Evolutionary conservation across 352 stramenopile species (phyloP).

Genomic region (Globisporangium splendens): DNA sequence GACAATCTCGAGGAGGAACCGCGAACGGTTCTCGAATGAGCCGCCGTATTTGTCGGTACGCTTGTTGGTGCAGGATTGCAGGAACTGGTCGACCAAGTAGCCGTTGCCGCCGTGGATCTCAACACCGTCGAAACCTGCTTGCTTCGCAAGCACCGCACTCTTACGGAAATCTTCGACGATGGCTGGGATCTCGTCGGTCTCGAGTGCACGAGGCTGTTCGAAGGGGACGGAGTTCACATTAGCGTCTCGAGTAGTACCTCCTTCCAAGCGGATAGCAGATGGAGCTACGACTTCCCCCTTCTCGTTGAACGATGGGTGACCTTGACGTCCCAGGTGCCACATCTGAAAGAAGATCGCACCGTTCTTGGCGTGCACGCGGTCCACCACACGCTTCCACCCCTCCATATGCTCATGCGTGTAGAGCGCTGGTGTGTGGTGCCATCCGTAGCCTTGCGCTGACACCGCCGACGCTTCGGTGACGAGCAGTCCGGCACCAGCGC

Average conservation of each 20-base stretch:
- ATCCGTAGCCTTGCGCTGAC: no score
- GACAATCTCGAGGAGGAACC: conserved; percentile 52
- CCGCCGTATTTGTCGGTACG: conserved; percentile 76
- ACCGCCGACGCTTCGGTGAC: no score
- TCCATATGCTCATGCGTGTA: no score
- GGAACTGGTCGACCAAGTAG: conserved; percentile 86
- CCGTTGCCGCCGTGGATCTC: conserved; percentile 84
- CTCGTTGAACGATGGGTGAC: conserved; percentile 28
- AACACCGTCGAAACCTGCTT: conserved; percentile 62
- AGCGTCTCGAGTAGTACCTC: not conserved
- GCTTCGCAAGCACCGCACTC: conserved; percentile 1
- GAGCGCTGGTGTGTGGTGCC: no score
- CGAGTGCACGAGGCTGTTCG: conserved; percentile 2
- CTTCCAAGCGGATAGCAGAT: conserved; percentile 28
- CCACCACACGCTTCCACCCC: no score
- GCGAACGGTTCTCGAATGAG: conserved; percentile 54
- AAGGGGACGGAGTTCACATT: not conserved
- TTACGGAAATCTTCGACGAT: conserved; percentile 1
- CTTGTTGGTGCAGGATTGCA: conserved; percentile 55
- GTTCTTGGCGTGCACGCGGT: no score
- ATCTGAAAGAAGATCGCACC: conserved; percentile 50
- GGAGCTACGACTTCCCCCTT: conserved; percentile 4
- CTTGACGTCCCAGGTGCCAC: conserved; percentile 53
- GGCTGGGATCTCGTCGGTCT: not conserved
- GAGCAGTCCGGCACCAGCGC: no score